Evolutionary conservation across 2,329 filamentous ascomycete genomes (phyloP), one percentile per base, ranked within the genome.

Genomic region (Xylaria sp.): DNA sequence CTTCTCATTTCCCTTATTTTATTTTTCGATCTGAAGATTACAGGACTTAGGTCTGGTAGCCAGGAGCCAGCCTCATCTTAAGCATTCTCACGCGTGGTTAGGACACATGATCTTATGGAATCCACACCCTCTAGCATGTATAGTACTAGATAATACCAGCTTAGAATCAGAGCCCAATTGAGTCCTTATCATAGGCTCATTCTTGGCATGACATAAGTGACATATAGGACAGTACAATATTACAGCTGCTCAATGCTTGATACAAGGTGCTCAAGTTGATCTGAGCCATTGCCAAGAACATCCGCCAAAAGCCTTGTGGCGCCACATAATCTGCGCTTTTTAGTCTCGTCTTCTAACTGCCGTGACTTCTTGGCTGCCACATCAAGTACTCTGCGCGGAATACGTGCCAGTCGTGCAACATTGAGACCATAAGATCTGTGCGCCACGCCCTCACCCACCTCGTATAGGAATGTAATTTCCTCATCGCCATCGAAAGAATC

Each of bases 351-450:
- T 81, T 99, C 96, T 80, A 99, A 82, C 80, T 95, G 90, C 48
- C 84, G 84, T 69, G 93, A 97, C 82, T 97, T 96, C 56, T 84
- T 82, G n/a, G 88, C 89, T 2, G 96, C 96, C 28, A 94, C 85
- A 32, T 94, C 92, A 41, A 98, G 84, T 20, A 98, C 88, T 65
- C 88, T 85, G 68, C 87, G 87, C 0, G 95, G 94, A 51, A 99
- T 87, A 61, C 91, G 91, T 2, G 96, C 96, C 63, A 99, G 82
- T 55, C 93, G 86, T 15, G 96, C 96, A 25, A 98, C 96, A 79
- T 98, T 98, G 66, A 99, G 79, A 0, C 97, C 96, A 79, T 99
- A 99, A 20, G 93, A 97, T 5, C 96, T 88, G 84, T 98, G 94
- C 9, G 96, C 95, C 12, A 97, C 93, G 12, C 96, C 96, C 72